phyloP scores from a whole-genome alignment of 2,329 filamentous ascomycete genomes.

The Penicillium sp. region DNA sequence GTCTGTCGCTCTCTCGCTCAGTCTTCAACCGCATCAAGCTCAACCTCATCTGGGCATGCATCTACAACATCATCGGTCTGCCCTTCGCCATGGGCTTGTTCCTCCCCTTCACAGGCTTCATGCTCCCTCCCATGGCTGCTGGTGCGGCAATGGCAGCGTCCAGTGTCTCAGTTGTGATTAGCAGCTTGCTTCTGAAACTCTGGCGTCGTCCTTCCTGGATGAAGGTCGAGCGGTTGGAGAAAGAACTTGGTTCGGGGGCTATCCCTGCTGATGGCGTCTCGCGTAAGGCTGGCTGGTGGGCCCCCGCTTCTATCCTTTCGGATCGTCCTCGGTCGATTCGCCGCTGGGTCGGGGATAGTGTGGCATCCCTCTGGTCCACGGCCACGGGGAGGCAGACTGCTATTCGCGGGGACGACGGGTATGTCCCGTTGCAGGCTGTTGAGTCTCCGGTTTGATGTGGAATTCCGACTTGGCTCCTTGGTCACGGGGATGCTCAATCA shows the following conservation, averaged over 20 bases:
- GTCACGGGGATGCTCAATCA: neutral
- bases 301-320: constrained; percentile 32
- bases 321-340: constrained; percentile 23
- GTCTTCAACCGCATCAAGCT: constrained; percentile 94
- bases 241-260: constrained; percentile 50
- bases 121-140: constrained; percentile 88
- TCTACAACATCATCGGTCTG: constrained; percentile 88
- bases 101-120: constrained; percentile 80
- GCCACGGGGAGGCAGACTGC: constrained; percentile 33
- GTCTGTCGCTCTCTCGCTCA: constrained; percentile 75
- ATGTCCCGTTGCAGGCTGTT: constrained; percentile 51
- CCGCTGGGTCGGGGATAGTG: constrained; percentile 24
- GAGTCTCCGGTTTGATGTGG: constrained; percentile 39
- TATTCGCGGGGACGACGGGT: constrained; percentile 42
- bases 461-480: neutral
- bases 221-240: constrained; percentile 68
- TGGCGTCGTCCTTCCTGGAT: constrained; percentile 89
- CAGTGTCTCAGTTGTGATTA: constrained; percentile 86
- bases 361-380: constrained; percentile 34
- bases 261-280: constrained; percentile 20
- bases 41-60: constrained; percentile 88
- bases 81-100: constrained; percentile 98
- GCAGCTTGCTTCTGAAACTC: constrained; percentile 79
- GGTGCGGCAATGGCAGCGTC: constrained; percentile 92
- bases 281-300: constrained; percentile 37